phyloP scores from a whole-genome alignment of 2,329 filamentous ascomycete species.

The Claviceps arundinis region DNA sequence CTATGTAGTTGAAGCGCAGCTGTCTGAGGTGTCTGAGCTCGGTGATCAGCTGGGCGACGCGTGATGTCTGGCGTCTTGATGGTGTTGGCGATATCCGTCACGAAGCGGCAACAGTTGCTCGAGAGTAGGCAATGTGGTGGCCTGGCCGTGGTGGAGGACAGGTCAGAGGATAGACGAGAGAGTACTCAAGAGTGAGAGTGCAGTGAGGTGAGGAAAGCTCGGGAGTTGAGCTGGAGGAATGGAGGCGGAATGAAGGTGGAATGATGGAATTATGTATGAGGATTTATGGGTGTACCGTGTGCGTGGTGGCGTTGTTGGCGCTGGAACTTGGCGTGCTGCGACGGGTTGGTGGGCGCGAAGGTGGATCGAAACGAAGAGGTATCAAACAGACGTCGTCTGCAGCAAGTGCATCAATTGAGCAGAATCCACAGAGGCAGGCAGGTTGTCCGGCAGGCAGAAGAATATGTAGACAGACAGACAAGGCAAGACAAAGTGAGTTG shows the following conservation, averaged over 20 bases:
- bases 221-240: neutral
- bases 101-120: neutral
- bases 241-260: neutral
- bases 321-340: neutral
- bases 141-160: neutral
- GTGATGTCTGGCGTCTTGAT: neutral
- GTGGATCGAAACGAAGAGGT: slow-evolving; percentile 1
- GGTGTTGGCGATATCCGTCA: neutral
- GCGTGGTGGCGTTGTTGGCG: neutral
- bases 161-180: neutral
- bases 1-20: neutral
- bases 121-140: neutral
- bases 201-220: neutral
- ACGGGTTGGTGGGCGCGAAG: slow-evolving; percentile 1
- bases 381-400: neutral
- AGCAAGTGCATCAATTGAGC: neutral
- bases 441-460: neutral
- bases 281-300: neutral
- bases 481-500: neutral
- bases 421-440: neutral
- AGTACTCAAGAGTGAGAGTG: neutral
- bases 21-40: neutral
- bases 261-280: neutral
- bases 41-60: neutral
- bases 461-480: neutral